Percentiles rank a stretch among this genome's conserved stretches.
These are phyloP conservation scores for Mortierella sp. DNA, from an alignment of 371 early-diverging fungal genomes.

Conservation along the genomic window DNA sequence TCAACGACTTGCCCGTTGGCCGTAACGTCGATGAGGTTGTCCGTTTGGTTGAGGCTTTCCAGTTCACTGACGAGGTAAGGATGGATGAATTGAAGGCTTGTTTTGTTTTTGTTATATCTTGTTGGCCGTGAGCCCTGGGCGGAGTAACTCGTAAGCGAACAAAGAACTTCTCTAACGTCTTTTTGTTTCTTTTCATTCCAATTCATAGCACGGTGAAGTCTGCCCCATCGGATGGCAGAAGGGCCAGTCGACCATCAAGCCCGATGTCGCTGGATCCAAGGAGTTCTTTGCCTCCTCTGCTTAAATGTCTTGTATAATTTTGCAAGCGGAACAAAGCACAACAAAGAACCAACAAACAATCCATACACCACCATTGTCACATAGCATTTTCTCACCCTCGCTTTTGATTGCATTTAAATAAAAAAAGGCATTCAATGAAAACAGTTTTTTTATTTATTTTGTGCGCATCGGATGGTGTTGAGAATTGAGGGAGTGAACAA, in stretches of 20 bases:
- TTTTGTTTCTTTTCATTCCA: background rate
- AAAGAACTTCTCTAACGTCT: background rate
- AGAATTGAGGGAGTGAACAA: background rate
- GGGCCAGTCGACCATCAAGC: slow-evolving; percentile 79
- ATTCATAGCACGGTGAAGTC: slow-evolving; percentile 76
- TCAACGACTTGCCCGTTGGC: slow-evolving; percentile 94
- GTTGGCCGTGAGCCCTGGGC: slow-evolving; percentile 11
- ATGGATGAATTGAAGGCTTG: background rate
- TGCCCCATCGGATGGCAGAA: slow-evolving; percentile 94
- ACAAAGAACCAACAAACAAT: background rate
- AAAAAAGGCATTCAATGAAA: slow-evolving; percentile 4
- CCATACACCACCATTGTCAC: slow-evolving; percentile 6
- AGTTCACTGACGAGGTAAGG: slow-evolving; percentile 86
- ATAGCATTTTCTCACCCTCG: slow-evolving; percentile 7
- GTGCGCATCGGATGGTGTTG: background rate
- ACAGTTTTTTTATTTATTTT: background rate
- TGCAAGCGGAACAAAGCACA: background rate
- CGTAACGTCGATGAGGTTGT: slow-evolving; percentile 96
- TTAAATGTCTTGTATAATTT: slow-evolving; percentile 21
- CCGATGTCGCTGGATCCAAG: slow-evolving; percentile 80
- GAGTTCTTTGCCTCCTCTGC: slow-evolving; percentile 63
- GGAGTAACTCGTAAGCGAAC: slow-evolving; percentile 20
- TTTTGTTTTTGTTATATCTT: background rate
- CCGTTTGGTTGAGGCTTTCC: slow-evolving; percentile 96
- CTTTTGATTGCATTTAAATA: background rate